phyloP scores from a whole-genome alignment of 2,329 filamentous ascomycete genomes.

The Cercospora sojina region DNA sequence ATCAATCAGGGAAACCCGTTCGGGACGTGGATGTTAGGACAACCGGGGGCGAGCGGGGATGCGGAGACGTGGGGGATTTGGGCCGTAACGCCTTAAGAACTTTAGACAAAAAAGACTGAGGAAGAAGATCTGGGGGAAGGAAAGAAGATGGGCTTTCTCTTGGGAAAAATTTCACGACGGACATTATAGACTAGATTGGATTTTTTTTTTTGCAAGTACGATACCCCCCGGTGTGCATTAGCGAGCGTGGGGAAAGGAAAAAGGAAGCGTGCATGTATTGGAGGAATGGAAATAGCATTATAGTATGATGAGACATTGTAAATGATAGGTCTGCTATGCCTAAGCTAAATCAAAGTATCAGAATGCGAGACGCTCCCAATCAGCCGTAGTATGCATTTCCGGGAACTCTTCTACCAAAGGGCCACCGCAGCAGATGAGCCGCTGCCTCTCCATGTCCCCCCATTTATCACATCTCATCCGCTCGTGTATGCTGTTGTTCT shows the following conservation, averaged over 20 bases:
- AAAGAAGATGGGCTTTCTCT: neutral
- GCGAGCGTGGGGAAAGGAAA: neutral
- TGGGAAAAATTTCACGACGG: too few relatives aligned
- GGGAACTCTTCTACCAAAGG: too few relatives aligned
- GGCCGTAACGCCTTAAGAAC: neutral
- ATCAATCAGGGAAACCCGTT: neutral
- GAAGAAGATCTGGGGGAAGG: neutral
- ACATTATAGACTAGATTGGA: too few relatives aligned
- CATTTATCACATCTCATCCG: neutral
- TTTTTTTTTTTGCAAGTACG: neutral
- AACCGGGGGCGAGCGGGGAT: neutral
- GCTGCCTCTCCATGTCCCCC: neutral
- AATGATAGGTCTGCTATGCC: too few relatives aligned
- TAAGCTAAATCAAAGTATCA: too few relatives aligned
- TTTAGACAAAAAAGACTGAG: too few relatives aligned
- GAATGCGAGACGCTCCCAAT: too few relatives aligned
- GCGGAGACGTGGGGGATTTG: neutral
- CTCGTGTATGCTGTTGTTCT: neutral
- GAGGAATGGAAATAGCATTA: neutral
- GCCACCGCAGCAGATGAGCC: too few relatives aligned
- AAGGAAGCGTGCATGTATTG: neutral
- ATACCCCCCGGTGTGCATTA: neutral
- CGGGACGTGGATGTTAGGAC: constrained; percentile 9
- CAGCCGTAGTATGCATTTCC: too few relatives aligned
- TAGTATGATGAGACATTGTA: neutral